Conservation (phyloP, 2,329 filamentous ascomycete species). For the Aspergillus luchuensis region DNA sequence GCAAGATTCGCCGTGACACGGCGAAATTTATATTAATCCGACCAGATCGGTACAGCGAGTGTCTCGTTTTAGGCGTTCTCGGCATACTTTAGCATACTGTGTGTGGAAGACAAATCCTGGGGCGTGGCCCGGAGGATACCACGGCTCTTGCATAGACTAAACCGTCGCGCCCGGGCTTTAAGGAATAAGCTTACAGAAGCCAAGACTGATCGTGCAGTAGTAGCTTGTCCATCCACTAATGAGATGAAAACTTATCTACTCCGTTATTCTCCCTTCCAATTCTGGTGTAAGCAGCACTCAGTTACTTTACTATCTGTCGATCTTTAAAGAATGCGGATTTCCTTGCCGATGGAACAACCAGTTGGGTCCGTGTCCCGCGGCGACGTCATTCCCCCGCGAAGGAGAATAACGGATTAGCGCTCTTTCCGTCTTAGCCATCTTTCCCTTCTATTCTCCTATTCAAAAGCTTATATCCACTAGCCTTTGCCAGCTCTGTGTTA, state of each 20-base stretch:
- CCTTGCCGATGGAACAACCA: not conserved
- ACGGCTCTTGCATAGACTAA: not conserved
- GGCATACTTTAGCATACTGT: not conserved
- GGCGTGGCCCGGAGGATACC: not conserved
- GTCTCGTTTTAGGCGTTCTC: not conserved
- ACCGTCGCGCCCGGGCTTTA: not conserved
- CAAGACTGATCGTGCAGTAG: not conserved
- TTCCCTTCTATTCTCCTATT: not conserved
- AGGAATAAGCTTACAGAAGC: not conserved
- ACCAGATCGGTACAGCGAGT: not conserved
- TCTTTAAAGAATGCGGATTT: not conserved
- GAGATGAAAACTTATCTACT: not conserved
- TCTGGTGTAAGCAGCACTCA: not conserved
- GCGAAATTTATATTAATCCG: not conserved
- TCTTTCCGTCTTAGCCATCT: not conserved
- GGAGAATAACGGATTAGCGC: not conserved
- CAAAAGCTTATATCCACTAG: not conserved
- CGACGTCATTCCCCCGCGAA: constrained; percentile 14
- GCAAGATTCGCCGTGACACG: not conserved
- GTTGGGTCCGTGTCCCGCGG: not conserved
- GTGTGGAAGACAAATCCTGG: not conserved
- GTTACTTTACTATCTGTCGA: not conserved
- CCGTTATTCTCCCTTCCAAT: too few relatives aligned
- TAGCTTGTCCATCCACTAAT: not conserved
- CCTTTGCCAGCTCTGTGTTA: not conserved